A percentile compares a stretch with the other conserved stretches of the same genome.
These are phyloP conservation scores for Vachellia pachyceras DNA, from an alignment of 306 rosid species.

Conservation along the genomic window DNA sequence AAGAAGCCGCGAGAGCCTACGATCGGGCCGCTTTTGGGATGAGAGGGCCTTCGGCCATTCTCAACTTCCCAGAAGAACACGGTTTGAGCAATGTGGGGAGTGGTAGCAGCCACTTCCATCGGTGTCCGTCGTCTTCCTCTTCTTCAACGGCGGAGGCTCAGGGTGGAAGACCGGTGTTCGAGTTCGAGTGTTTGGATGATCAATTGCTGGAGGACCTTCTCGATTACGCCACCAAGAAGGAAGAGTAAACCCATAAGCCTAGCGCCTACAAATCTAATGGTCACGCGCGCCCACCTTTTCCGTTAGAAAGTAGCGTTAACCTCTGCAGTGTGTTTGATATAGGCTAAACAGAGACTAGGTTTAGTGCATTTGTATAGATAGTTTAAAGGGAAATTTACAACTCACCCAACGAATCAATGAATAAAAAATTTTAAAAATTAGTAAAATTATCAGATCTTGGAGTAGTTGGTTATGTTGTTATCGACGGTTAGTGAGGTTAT, in stretches of 20 bases:
- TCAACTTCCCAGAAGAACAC: conserved; percentile 70
- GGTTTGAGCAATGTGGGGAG: conserved; percentile 19
- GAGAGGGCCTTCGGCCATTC: conserved; percentile 71
- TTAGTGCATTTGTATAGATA: no score
- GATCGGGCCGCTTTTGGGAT: conserved; percentile 69
- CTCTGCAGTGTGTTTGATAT: neutral
- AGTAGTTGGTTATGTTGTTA: no score
- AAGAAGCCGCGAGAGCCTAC: conserved; percentile 78
- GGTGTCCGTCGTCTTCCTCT: conserved; percentile 27
- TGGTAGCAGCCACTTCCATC: neutral
- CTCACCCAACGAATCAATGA: no score
- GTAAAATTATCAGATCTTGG: no score
- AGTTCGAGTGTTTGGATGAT: conserved; percentile 70
- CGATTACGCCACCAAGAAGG: conserved; percentile 35
- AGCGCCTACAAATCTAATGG: no score
- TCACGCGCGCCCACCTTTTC: no score
- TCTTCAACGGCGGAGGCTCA: conserved; percentile 28
- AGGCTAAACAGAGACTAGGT: no score
- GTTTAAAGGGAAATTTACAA: no score
- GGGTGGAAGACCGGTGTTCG: conserved; percentile 49
- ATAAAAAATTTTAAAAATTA: no score
- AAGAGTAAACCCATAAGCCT: neutral
- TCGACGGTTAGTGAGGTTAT: no score
- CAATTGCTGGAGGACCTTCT: conserved; percentile 73
- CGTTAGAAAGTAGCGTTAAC: no score